Evolutionary conservation across 768 basidiomycete species (phyloP).

Genomic region (Suillus subaureus): DNA sequence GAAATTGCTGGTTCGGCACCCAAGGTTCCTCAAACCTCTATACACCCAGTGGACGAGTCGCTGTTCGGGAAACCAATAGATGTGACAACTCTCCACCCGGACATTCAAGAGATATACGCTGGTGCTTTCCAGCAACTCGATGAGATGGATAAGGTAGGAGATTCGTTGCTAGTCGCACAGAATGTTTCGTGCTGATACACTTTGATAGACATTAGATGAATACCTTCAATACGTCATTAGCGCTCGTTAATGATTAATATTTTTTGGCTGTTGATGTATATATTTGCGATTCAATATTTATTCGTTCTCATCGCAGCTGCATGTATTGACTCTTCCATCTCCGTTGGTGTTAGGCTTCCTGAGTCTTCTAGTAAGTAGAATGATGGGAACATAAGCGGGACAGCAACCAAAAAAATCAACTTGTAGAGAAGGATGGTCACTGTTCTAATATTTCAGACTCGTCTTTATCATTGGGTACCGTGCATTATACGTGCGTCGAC

Average conservation of each 20-base stretch:
- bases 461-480: not conserved
- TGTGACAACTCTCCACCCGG: constrained; percentile 66
- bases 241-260: constrained; percentile 14
- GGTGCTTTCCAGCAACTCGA: constrained; percentile 72
- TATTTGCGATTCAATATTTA: constrained; percentile 1
- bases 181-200: constrained; percentile 7
- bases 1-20: constrained; percentile 56
- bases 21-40: constrained; percentile 36
- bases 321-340: not conserved
- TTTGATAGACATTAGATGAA: constrained; percentile 30
- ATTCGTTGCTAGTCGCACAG: no score
- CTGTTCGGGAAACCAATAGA: constrained; percentile 71
- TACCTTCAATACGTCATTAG: constrained; percentile 29
- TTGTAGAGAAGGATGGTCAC: not conserved
- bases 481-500: not conserved
- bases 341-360: not conserved
- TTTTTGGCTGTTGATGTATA: not conserved
- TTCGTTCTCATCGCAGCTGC: not conserved
- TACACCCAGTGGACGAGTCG: constrained; percentile 71
- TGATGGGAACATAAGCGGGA: not conserved
- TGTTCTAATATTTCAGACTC: not conserved
- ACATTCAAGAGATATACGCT: constrained; percentile 70
- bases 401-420: not conserved
- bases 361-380: not conserved
- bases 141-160: constrained; percentile 74